These are phyloP conservation scores for Inga oerstediana DNA, from an alignment of 306 rosid genomes.

Conservation along the genomic window DNA sequence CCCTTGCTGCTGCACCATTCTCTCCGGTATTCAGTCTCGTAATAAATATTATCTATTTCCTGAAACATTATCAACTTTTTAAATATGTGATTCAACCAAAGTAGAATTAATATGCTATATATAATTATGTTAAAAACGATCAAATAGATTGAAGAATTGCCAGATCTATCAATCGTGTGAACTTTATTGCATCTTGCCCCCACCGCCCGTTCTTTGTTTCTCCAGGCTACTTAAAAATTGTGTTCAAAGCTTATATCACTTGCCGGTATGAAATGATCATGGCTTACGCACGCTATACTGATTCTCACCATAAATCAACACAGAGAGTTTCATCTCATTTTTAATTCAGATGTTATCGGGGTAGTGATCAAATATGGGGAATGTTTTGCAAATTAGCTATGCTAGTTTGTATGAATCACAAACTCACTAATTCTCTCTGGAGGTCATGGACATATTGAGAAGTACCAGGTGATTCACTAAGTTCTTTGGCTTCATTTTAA, in stretches of 20 bases:
- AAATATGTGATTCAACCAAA: constrained; percentile 19
- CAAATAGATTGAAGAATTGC: not conserved
- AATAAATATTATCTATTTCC: constrained; percentile 88
- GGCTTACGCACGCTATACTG: not conserved
- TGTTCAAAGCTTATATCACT: not conserved
- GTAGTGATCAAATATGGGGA: not conserved
- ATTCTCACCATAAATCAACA: constrained; percentile 1
- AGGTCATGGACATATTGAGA: constrained; percentile 2
- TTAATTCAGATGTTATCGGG: not conserved
- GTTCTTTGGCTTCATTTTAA: not conserved
- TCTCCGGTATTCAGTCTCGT: constrained; percentile 91
- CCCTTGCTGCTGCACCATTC: constrained; percentile 97
- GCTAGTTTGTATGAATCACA: not conserved
- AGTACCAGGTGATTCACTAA: not conserved
- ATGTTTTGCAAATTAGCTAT: not conserved
- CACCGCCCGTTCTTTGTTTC: not conserved
- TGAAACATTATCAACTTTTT: constrained; percentile 39
- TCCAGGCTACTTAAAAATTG: not conserved
- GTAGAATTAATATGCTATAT: not conserved
- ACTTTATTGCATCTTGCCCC: not conserved
- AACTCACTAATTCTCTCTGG: not conserved
- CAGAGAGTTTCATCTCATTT: not conserved
- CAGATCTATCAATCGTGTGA: constrained; percentile 4
- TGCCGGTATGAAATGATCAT: not conserved
- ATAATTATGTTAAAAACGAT: constrained; percentile 11